phyloP scores from a whole-genome alignment of 257 asterid species.

The Echium plantagineum region DNA sequence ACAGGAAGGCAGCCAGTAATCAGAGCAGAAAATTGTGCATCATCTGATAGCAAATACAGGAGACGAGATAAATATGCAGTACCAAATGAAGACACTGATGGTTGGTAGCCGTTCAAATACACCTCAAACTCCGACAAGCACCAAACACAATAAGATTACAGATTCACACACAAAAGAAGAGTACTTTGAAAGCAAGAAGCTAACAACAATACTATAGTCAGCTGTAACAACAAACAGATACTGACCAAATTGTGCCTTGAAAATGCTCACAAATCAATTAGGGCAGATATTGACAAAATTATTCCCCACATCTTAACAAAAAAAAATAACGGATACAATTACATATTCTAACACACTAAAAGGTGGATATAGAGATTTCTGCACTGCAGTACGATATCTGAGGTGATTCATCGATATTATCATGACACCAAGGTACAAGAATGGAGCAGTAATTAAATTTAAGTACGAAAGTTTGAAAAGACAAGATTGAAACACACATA shows the following conservation, averaged over 20 bases:
- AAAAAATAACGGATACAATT: too few species aligned
- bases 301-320: too few species aligned
- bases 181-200: not conserved
- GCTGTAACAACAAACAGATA: not conserved
- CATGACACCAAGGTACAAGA: too few species aligned
- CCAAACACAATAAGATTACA: not conserved
- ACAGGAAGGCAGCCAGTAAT: constrained; percentile 48
- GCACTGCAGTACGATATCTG: not conserved
- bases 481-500: not conserved
- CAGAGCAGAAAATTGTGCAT: constrained; percentile 25
- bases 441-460: too few species aligned
- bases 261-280: not conserved
- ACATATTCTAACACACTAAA: not conserved
- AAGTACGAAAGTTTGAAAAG: not conserved
- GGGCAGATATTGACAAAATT: not conserved
- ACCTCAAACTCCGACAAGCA: not conserved
- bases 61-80: not conserved
- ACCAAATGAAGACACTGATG: not conserved
- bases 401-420: not conserved
- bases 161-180: not conserved
- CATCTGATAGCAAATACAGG: constrained; percentile 27
- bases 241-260: not conserved
- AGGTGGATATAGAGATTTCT: not conserved
- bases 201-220: not conserved
- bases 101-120: not conserved